These are phyloP conservation scores for Candida dubliniensis DNA, from an alignment of 1,139 yeast species.

Conservation along the genomic window DNA sequence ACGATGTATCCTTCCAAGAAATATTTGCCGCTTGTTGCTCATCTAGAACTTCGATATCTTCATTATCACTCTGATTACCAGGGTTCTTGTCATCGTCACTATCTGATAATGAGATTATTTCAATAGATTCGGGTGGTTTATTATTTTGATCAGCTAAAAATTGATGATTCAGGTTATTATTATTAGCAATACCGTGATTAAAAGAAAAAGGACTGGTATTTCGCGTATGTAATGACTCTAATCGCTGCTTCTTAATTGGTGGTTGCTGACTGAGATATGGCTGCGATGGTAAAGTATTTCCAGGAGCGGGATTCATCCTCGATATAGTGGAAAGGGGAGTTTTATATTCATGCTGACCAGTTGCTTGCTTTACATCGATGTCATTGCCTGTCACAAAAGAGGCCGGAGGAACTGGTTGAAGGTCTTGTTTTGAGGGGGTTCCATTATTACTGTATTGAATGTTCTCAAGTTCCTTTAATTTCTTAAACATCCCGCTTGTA, in stretches of 20 bases:
- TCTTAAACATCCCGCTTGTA: no score
- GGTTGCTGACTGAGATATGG: neutral
- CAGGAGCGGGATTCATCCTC: no score
- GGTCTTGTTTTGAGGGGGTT: no score
- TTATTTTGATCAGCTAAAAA: neutral
- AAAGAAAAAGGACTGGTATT: neutral
- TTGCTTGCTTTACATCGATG: no score
- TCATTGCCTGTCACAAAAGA: no score
- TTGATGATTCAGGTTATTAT: neutral
- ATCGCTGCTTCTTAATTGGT: conserved; percentile 8
- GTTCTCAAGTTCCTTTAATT: no score
- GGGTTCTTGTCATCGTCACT: neutral
- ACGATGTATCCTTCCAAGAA: conserved; percentile 24
- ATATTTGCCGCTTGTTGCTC: conserved; percentile 27
- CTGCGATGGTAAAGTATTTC: no score
- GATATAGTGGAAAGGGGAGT: no score
- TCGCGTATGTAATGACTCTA: conserved; percentile 10
- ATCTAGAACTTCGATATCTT: conserved; percentile 28
- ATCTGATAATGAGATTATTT: conserved; percentile 1
- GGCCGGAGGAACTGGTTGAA: no score
- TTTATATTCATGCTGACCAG: no score
- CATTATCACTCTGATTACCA: neutral
- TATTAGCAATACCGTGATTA: neutral
- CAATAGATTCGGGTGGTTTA: neutral
- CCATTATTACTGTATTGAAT: no score